A percentile compares a stretch with the other conserved stretches of the same genome.
Conservation (phyloP, 2,329 filamentous ascomycete genomes). For the Neofusicoccum sp. region DNA sequence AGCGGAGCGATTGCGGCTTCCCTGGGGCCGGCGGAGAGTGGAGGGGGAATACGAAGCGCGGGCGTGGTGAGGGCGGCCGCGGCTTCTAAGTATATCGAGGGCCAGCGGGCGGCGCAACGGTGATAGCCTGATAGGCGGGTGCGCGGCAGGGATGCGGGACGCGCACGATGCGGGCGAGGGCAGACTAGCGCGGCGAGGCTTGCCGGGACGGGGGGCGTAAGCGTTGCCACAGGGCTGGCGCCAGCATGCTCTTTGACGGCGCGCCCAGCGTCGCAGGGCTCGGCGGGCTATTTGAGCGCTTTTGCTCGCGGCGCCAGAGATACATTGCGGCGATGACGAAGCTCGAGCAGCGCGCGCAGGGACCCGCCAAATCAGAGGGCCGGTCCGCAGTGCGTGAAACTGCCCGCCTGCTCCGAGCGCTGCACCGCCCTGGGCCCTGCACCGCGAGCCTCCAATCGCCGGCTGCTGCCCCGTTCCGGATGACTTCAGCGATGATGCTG, state of each 20-base stretch:
- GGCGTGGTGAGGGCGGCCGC: not conserved
- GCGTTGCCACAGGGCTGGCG: conserved; percentile 67
- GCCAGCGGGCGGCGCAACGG: not conserved
- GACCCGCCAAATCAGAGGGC: not conserved
- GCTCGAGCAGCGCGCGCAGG: not conserved
- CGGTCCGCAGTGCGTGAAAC: not conserved
- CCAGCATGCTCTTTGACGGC: conserved; percentile 35
- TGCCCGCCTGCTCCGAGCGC: not conserved
- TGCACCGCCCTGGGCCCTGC: not conserved
- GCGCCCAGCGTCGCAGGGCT: not conserved
- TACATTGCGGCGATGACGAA: conserved; percentile 14
- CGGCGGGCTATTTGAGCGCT: not conserved
- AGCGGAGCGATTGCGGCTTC: too few species aligned
- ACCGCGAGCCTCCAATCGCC: too few species aligned
- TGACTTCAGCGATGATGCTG: not conserved
- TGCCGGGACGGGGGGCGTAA: not conserved
- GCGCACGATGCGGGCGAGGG: not conserved
- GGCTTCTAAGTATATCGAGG: conserved; percentile 6
- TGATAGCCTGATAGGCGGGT: not conserved
- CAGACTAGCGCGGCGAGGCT: not conserved
- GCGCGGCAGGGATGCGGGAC: not conserved
- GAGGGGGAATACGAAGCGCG: not conserved
- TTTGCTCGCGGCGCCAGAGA: not conserved
- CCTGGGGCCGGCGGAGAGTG: not conserved
- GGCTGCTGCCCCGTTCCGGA: too few species aligned